Evolutionary conservation across 305 asterid species (phyloP).

Genomic region (Andrographis paniculata): DNA sequence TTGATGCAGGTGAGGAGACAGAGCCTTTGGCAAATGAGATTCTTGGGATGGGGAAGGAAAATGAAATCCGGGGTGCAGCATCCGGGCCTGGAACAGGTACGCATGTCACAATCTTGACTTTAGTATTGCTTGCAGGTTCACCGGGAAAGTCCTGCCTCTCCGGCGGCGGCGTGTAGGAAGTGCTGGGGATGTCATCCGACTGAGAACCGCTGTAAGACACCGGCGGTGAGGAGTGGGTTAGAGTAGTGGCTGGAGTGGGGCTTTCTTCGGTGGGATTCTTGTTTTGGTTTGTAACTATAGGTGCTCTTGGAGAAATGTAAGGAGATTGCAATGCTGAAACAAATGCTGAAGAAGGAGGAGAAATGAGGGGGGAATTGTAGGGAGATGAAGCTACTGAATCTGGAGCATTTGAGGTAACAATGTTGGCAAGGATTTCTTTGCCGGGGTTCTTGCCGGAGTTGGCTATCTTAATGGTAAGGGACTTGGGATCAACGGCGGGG

Average conservation of each 20-base stretch:
- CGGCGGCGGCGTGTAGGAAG: constrained; percentile 80
- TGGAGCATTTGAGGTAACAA: constrained; percentile 16
- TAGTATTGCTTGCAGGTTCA: constrained; percentile 37
- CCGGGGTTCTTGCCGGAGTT: constrained; percentile 28
- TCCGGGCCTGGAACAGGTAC: constrained; percentile 42
- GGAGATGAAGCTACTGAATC: constrained; percentile 51
- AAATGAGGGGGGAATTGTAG: constrained; percentile 59
- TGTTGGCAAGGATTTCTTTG: constrained; percentile 21
- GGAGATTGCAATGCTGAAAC: constrained; percentile 92
- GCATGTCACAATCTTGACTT: constrained; percentile 58
- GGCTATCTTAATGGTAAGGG: constrained; percentile 53
- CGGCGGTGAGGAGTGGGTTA: constrained; percentile 58
- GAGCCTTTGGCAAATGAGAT: constrained; percentile 65
- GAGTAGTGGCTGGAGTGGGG: constrained; percentile 45
- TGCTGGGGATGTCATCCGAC: constrained; percentile 81
- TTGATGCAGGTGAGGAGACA: constrained; percentile 58
- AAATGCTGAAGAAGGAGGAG: constrained; percentile 92
- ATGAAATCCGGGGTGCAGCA: constrained; percentile 60
- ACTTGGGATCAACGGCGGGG: constrained; percentile 33
- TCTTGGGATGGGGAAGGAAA: constrained; percentile 61
- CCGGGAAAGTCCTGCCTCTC: constrained; percentile 39
- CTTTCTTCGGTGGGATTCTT: constrained; percentile 25
- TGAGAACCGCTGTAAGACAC: constrained; percentile 62
- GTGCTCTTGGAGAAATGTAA: constrained; percentile 82
- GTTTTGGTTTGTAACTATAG: constrained; percentile 15